phyloP scores from a whole-genome alignment of 2,329 filamentous ascomycete species.

The Hypoxylon sp. region DNA sequence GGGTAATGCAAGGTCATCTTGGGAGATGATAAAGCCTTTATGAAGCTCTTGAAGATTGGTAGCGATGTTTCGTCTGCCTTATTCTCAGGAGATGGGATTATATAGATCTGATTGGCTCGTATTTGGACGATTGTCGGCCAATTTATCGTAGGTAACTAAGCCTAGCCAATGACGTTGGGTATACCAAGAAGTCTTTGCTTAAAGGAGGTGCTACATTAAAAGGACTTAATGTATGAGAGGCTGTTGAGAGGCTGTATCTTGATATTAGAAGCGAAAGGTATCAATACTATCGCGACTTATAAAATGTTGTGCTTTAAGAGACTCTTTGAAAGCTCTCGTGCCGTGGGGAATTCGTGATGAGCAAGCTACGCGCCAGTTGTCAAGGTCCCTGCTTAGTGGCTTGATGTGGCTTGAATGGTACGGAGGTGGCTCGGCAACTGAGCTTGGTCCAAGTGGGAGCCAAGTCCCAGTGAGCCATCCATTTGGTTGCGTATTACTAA shows the following conservation, averaged over 20 bases:
- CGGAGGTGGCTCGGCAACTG: conserved; percentile 8
- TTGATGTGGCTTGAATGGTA: conserved; percentile 9
- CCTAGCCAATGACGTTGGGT: not conserved
- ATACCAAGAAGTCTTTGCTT: not conserved
- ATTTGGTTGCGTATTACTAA: conserved; percentile 24
- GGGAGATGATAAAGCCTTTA: not conserved
- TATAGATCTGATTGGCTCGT: conserved; percentile 10
- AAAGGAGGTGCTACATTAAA: not conserved
- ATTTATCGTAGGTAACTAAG: not conserved
- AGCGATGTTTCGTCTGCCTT: not conserved
- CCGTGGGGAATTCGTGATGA: not conserved
- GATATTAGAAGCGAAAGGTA: not conserved
- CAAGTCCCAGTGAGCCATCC: too few relatives aligned
- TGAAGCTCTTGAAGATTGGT: not conserved
- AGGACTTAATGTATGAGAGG: not conserved
- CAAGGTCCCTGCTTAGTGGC: conserved; percentile 4
- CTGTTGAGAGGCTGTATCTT: not conserved
- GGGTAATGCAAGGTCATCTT: conserved; percentile 54
- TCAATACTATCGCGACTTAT: conserved; percentile 1
- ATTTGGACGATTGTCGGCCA: conserved; percentile 2
- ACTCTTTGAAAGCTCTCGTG: not conserved
- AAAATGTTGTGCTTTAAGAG: not conserved
- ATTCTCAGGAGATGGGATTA: conserved; percentile 5
- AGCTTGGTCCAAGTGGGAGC: not conserved
- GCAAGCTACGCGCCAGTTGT: conserved; percentile 1